phyloP scores from a whole-genome alignment of 1,284 basidiomycete species.

The Ustilago xerochloae region DNA sequence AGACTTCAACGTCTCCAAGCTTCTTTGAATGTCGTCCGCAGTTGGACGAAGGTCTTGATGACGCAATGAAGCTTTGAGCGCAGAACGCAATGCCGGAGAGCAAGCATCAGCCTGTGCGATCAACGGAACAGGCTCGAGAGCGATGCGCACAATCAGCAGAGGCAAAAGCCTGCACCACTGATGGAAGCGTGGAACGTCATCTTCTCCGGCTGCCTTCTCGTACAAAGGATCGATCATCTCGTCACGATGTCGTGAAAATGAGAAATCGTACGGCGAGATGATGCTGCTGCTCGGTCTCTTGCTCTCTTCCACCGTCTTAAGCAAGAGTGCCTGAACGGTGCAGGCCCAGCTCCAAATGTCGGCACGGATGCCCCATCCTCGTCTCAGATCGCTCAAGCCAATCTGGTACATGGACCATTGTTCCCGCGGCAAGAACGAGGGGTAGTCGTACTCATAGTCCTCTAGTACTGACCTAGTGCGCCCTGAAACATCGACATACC shows the following conservation, averaged over 20 bases:
- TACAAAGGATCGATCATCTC: conserved; percentile 52
- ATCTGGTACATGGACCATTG: conserved; percentile 37
- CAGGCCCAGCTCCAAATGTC: conserved; percentile 64
- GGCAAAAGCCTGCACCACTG: conserved; percentile 55
- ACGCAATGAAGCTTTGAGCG: conserved; percentile 32
- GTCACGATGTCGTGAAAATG: conserved; percentile 46
- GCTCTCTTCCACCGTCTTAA: conserved; percentile 38
- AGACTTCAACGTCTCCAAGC: conserved; percentile 8
- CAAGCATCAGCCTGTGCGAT: conserved; percentile 21
- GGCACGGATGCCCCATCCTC: conserved; percentile 58
- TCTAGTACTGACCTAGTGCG: conserved; percentile 46
- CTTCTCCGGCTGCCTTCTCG: conserved; percentile 38
- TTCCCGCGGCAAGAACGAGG: conserved; percentile 22
- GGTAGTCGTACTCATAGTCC: conserved; percentile 51
- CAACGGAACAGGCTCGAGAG: conserved; percentile 30
- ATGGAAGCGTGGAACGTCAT: conserved; percentile 53
- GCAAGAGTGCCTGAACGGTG: conserved; percentile 48
- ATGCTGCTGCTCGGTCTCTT: conserved; percentile 44
- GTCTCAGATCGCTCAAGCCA: conserved; percentile 45
- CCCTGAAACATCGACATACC: conserved; percentile 46
- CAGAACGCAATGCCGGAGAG: conserved; percentile 21
- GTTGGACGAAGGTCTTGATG: conserved; percentile 48
- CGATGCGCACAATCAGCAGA: conserved; percentile 46
- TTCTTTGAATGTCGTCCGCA: conserved; percentile 35
- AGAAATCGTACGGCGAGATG: conserved; percentile 59